Percentiles rank a stretch among this genome's conserved stretches.
Conservation (phyloP, 768 basidiomycete genomes). For the Dendrothele bispora region DNA sequence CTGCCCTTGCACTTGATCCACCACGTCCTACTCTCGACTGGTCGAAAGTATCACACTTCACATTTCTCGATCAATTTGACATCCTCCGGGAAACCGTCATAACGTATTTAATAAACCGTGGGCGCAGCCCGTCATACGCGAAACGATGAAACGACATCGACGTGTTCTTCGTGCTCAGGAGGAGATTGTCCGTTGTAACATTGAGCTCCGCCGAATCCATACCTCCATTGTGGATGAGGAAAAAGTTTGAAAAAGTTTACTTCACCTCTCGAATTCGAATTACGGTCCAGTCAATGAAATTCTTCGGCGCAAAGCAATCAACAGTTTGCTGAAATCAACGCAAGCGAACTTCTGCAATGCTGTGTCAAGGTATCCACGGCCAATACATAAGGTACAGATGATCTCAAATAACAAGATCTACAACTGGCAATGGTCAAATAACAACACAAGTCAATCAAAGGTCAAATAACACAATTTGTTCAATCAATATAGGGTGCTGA, state of each 20-base stretch:
- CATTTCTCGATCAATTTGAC: conserved; percentile 28
- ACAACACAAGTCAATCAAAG: too few relatives aligned
- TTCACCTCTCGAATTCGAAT: background rate
- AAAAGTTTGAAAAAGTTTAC: background rate
- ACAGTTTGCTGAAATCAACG: background rate
- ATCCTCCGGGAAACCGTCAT: conserved; percentile 28
- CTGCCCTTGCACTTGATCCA: conserved; percentile 19
- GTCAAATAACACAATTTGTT: too few relatives aligned
- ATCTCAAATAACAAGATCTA: too few relatives aligned
- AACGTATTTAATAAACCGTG: conserved; percentile 28
- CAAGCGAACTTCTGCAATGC: background rate
- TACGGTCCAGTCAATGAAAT: background rate
- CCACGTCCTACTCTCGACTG: conserved; percentile 20
- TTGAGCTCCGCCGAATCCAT: conserved; percentile 28
- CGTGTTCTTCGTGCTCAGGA: conserved; percentile 28
- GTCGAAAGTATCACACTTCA: conserved; percentile 17
- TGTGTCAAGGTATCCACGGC: too few relatives aligned
- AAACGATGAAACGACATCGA: conserved; percentile 25
- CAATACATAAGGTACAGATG: too few relatives aligned
- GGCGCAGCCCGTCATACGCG: conserved; percentile 22
- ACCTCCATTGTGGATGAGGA: conserved; percentile 26
- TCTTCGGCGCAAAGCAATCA: background rate
- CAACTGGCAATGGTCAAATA: too few relatives aligned
- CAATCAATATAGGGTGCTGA: too few relatives aligned
- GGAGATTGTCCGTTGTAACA: conserved; percentile 28